phyloP scores from a whole-genome alignment of 1,284 basidiomycete genomes.

The Tylopilus orsonianus region DNA sequence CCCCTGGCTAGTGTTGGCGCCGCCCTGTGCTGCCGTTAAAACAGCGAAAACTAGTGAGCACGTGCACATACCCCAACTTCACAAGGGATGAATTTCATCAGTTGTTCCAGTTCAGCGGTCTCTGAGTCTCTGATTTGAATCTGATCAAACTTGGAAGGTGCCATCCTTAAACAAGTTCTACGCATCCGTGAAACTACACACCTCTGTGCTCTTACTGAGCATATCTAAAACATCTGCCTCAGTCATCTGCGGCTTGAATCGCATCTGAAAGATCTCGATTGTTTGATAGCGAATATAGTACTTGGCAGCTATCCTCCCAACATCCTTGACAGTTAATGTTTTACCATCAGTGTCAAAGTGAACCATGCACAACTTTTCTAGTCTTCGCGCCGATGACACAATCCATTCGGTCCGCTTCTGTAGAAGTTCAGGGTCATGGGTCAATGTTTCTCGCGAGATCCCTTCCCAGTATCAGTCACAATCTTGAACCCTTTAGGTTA shows the following conservation, averaged over 20 bases:
- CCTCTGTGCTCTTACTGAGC: slow-evolving; percentile 91
- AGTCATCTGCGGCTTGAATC: slow-evolving; percentile 84
- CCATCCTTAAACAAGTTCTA: background rate
- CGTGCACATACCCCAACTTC: slow-evolving; percentile 63
- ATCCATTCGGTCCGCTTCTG: slow-evolving; percentile 77
- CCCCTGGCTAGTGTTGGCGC: slow-evolving; percentile 66
- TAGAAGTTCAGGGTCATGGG: slow-evolving; percentile 79
- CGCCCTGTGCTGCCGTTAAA: slow-evolving; percentile 50
- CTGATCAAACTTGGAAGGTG: slow-evolving; percentile 79
- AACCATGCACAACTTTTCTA: slow-evolving; percentile 86
- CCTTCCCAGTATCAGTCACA: slow-evolving; percentile 44
- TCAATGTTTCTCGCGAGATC: slow-evolving; percentile 72
- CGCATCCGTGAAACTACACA: slow-evolving; percentile 33
- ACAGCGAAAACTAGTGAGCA: background rate
- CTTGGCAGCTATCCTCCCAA: slow-evolving; percentile 93
- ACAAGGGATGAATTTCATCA: slow-evolving; percentile 76
- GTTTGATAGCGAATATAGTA: slow-evolving; percentile 92
- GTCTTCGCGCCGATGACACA: slow-evolving; percentile 64
- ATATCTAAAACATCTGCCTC: slow-evolving; percentile 91
- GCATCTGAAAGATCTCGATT: slow-evolving; percentile 78
- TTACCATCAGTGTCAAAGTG: slow-evolving; percentile 67
- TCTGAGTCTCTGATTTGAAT: slow-evolving; percentile 93
- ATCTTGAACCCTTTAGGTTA: background rate
- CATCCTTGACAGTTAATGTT: slow-evolving; percentile 76
- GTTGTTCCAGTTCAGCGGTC: slow-evolving; percentile 74